These are phyloP conservation scores for Psidium friedrichsthalianum DNA, from an alignment of 345 rosid genomes.

Conservation along the genomic window DNA sequence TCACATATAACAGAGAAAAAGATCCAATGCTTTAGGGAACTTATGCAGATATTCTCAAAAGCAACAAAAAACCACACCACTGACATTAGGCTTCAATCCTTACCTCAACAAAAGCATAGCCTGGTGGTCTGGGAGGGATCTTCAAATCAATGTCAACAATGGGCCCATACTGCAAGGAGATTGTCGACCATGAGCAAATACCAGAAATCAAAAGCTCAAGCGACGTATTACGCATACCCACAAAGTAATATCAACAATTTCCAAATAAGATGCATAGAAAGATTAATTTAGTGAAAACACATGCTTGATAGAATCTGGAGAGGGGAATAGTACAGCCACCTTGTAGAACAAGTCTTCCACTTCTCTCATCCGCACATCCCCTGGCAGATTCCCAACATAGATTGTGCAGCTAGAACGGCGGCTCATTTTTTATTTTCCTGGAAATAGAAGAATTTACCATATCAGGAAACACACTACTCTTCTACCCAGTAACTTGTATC, in stretches of 20 bases:
- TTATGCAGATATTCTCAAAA: neutral
- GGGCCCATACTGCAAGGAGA: constrained; percentile 65
- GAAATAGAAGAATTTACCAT: neutral
- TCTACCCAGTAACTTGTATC: neutral
- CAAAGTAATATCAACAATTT: neutral
- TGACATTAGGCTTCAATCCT: neutral
- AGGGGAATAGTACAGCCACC: constrained; percentile 20
- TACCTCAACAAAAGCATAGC: constrained; percentile 97
- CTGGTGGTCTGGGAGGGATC: constrained; percentile 95
- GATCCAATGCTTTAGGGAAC: neutral
- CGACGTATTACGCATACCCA: neutral
- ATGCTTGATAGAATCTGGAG: neutral
- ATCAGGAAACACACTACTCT: neutral
- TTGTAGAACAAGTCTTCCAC: constrained; percentile 88
- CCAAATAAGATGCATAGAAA: neutral
- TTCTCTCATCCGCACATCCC: constrained; percentile 78
- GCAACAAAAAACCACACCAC: neutral
- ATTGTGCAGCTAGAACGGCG: constrained; percentile 79
- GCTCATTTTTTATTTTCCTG: constrained; percentile 40
- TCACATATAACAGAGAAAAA: neutral
- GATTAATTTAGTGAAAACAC: neutral
- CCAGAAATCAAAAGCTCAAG: neutral
- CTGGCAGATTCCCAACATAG: constrained; percentile 95
- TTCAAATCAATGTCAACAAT: constrained; percentile 86
- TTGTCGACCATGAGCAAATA: neutral